Evolutionary conservation across 306 rosid species (phyloP).

Genomic region (Casuarina equisetifolia): DNA sequence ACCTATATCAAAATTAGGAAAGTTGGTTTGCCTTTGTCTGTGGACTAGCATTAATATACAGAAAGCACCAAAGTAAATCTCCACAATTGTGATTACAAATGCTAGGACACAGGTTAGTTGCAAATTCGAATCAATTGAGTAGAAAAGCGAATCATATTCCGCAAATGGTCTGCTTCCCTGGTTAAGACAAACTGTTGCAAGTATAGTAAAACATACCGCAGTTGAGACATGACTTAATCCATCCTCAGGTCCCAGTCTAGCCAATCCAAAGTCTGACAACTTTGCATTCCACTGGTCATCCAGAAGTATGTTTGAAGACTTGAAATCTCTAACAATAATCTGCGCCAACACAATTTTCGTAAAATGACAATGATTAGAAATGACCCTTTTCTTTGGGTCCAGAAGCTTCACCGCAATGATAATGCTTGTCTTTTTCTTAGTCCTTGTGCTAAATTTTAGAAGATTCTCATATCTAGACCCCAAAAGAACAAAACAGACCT

Average conservation of each 20-base stretch:
- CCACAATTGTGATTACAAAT: neutral
- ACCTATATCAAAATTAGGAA: constrained; percentile 35
- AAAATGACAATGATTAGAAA: neutral
- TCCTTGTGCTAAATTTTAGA: neutral
- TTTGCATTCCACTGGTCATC: constrained; percentile 60
- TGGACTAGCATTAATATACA: neutral
- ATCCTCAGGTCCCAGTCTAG: constrained; percentile 59
- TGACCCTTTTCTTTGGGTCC: neutral
- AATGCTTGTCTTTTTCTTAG: neutral
- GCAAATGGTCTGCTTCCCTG: neutral
- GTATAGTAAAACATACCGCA: constrained; percentile 34
- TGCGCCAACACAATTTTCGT: constrained; percentile 12
- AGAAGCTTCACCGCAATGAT: neutral
- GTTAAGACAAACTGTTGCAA: constrained; percentile 1
- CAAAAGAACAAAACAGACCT: constrained; percentile 35
- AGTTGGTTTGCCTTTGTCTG: neutral
- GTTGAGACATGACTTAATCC: constrained; percentile 58
- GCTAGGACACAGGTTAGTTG: neutral
- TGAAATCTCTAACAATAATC: constrained; percentile 66
- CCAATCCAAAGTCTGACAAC: constrained; percentile 60
- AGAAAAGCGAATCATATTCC: neutral
- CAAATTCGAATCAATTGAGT: neutral
- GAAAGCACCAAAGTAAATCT: neutral
- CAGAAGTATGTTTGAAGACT: constrained; percentile 59
- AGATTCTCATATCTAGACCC: neutral